These are phyloP conservation scores for Chionographis japonica DNA, from an alignment of 106 monocot genomes.

Conservation along the genomic window DNA sequence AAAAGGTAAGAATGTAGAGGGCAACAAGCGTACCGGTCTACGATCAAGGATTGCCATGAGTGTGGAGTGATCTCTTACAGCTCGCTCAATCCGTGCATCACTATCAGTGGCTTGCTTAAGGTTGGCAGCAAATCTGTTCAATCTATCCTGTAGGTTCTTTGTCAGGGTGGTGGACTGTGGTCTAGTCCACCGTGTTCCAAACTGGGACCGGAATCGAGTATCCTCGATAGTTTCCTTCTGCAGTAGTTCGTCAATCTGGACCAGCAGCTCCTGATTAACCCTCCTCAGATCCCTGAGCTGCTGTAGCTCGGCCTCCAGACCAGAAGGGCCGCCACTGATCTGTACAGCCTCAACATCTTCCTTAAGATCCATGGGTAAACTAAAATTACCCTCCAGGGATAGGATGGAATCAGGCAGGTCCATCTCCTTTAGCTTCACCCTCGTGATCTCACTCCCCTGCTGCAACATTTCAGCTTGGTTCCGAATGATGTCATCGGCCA, in stretches of 20 bases:
- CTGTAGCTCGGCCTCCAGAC: conserved; percentile 47
- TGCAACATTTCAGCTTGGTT: conserved; percentile 60
- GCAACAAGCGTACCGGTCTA: conserved; percentile 16
- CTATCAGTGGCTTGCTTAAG: conserved; percentile 35
- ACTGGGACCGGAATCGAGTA: conserved; percentile 20
- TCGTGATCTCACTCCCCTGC: conserved; percentile 55
- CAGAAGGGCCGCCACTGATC: conserved; percentile 52
- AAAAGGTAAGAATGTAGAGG: background rate
- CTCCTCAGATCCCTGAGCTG: conserved; percentile 59
- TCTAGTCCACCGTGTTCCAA: conserved; percentile 27
- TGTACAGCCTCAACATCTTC: conserved; percentile 65
- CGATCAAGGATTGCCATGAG: conserved; percentile 29
- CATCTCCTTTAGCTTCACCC: conserved; percentile 64
- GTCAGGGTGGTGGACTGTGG: conserved; percentile 33
- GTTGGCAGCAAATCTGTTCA: conserved; percentile 31
- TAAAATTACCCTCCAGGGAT: conserved; percentile 48
- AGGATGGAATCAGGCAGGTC: conserved; percentile 66
- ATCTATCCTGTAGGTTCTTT: conserved; percentile 31
- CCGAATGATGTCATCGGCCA: conserved; percentile 53
- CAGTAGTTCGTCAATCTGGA: conserved; percentile 35
- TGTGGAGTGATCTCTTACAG: conserved; percentile 23
- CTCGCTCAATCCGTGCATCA: conserved; percentile 29
- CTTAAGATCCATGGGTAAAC: conserved; percentile 43
- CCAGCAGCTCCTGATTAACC: conserved; percentile 55
- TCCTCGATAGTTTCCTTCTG: conserved; percentile 32